Percentiles rank a stretch among this genome's conserved stretches.
phyloP scores from a whole-genome alignment of 306 rosid species.

The Crotalaria pallida region DNA sequence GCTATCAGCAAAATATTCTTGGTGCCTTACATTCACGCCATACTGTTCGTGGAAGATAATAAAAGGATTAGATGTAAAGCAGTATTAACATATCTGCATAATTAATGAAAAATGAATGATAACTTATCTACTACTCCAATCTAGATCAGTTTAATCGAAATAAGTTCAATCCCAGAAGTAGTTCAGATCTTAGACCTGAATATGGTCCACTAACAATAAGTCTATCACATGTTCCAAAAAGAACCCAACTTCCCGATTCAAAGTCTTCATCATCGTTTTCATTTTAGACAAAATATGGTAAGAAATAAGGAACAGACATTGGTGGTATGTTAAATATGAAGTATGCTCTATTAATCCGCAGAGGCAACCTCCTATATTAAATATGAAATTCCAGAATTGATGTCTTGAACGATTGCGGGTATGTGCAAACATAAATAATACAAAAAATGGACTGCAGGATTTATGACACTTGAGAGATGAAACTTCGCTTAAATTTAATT shows the following conservation, averaged over 20 bases:
- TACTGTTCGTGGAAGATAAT: slow-evolving; percentile 32
- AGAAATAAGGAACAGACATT: background rate
- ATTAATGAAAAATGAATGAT: background rate
- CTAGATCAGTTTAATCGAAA: background rate
- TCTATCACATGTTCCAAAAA: background rate
- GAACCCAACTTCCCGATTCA: background rate
- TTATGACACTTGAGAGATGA: background rate
- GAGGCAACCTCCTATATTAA: background rate
- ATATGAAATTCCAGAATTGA: background rate
- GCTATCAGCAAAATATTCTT: slow-evolving; percentile 95
- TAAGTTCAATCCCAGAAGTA: background rate
- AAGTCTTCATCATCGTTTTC: background rate
- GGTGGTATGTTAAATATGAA: background rate
- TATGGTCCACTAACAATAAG: background rate
- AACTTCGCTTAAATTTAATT: slow-evolving; percentile 8
- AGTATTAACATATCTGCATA: background rate
- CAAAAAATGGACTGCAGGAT: background rate
- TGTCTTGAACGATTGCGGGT: background rate
- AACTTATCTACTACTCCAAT: background rate
- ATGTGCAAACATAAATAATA: background rate
- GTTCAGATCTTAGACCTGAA: background rate
- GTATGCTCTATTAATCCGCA: background rate
- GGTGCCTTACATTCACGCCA: slow-evolving; percentile 85
- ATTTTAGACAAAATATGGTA: background rate
- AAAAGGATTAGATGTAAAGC: background rate